Evolutionary conservation across 768 basidiomycete genomes (phyloP), one percentile per base, ranked within the genome.

Genomic region (Mycena sanguinolenta): DNA sequence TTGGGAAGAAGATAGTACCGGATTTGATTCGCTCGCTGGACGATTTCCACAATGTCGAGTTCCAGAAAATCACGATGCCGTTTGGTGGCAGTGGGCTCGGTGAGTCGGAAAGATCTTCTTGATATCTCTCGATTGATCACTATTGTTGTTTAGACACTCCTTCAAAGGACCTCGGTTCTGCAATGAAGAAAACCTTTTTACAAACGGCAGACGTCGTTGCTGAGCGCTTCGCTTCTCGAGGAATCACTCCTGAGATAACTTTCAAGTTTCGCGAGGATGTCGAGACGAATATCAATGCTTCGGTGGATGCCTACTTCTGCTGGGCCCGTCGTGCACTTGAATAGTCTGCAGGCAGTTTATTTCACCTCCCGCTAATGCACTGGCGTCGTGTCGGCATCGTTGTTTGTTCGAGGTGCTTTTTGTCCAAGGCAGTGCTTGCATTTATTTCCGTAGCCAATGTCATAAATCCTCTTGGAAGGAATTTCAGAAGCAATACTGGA

Each of bases 1-100:
- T 60, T 27, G 59, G 59, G 59, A 49, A 19, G 21, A 60, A 60
- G 44, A 21, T n/a, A n/a, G n/a, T 49, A 2, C 21, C 58, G 44
- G 30, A 14, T 34, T 27, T 65, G 30, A 30, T 57, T 2, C 19
- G 4, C 2, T 23, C 54, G 4, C 36, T 50, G 30, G 32, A 5
- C 13, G 58, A 14, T 19, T 58, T 58, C 19, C 30, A 19, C 14
- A n/a, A 52, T 19, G 64, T 65, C 23, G n/a, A 65, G 4, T 28
- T 49, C n/a, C 19, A 46, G 28, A 49, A 50, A 16, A 58, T 65
- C 3, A 8, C 42, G 21, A 23, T 38, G 13, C 55, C 64, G 12
- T 30, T 65, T 4, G 8, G 39, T 19, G 64, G 49, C 17, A 58
- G 3, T 30, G 23, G 4, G 8, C 8, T 19, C n/a, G 57, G 64